Base-by-base conservation (phyloP, 1,139 yeast genomes). In the Eremothecium sinecaudum region DNA sequence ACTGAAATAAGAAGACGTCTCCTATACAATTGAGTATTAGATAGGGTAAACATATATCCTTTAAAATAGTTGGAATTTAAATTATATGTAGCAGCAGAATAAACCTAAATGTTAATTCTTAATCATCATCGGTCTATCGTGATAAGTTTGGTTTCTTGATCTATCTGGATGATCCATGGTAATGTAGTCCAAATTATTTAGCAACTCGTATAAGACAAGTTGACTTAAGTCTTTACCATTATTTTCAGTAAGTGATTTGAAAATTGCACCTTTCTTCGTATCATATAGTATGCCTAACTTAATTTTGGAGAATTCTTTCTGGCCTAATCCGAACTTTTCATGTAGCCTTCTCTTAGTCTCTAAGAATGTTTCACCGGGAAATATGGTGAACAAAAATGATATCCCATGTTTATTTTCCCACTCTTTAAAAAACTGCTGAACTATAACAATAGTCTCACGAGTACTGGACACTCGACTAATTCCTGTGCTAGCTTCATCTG, bases 81-180 rank as follows among this genome's bases (percentile, higher is more conserved):
- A 24, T 24, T 24, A 11, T 11, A 24, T 24, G 13, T 14, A 14
- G 10, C 10, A n/a, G n/a, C 21, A 27, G 30, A 15, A 18, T n/a
- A 11, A 17, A 9, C 30, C 26, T 27, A 29, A 10, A 25, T 16
- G 33, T 27, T 36, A 53, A 34, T 45, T 48, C 36, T 53, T 57
- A 26, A 57, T 57, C 5, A 53, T 50, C 59, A 56, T 57, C 18
- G 60, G 61, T 42, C 59, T 54, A 39, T 56, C 59, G 26, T 48
- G 53, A 3, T 52, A 45, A 19, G 53, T 51, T 28, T 56, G 58
- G 19, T 63, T 59, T 33, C 61, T 55, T 10, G 62, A 48, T 41
- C 92, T 71, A 56, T 84, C 95, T 6, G 90, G 83, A 53, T 83
- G 94, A 51, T 90, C 95, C 53, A 90, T 65, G 15, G 87, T 93